phyloP scores from a whole-genome alignment of 2,329 filamentous ascomycete genomes.

The Fusarium fracticaudum region DNA sequence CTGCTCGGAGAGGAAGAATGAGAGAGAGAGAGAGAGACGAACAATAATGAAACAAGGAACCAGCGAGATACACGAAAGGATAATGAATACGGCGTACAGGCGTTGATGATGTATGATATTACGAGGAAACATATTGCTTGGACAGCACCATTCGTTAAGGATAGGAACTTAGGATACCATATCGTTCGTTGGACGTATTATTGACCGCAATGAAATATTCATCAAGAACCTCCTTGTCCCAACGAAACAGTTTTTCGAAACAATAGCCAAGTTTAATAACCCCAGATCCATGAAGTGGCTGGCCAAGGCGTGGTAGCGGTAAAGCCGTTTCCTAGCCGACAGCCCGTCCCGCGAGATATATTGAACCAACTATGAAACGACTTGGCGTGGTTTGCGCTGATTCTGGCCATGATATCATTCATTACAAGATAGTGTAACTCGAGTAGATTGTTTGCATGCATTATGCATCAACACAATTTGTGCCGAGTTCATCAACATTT shows the following conservation, averaged over 20 bases:
- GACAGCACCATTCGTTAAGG: slow-evolving; percentile 20
- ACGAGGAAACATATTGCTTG: neutral
- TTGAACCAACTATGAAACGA: neutral
- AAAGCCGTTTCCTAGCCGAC: slow-evolving; percentile 36
- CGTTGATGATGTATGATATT: neutral
- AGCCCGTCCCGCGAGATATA: slow-evolving; percentile 24
- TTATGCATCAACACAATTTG: neutral
- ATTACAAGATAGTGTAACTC: neutral
- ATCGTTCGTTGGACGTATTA: slow-evolving; percentile 12
- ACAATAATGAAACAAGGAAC: neutral
- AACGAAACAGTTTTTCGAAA: neutral
- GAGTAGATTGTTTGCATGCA: neutral
- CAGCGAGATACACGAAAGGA: neutral
- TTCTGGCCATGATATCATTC: neutral
- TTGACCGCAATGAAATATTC: neutral
- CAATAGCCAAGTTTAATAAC: neutral
- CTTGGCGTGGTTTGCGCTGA: neutral
- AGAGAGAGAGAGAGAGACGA: neutral
- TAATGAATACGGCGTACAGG: slow-evolving; percentile 9
- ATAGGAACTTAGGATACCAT: slow-evolving; percentile 11
- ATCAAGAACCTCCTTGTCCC: neutral
- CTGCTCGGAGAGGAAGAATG: slow-evolving; percentile 37
- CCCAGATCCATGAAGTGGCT: slow-evolving; percentile 9
- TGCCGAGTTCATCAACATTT: neutral
- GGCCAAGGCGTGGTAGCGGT: slow-evolving; percentile 7